These are phyloP conservation scores for Pseudopithomyces chartarum DNA, from an alignment of 2,329 filamentous ascomycete genomes.

Conservation along the genomic window DNA sequence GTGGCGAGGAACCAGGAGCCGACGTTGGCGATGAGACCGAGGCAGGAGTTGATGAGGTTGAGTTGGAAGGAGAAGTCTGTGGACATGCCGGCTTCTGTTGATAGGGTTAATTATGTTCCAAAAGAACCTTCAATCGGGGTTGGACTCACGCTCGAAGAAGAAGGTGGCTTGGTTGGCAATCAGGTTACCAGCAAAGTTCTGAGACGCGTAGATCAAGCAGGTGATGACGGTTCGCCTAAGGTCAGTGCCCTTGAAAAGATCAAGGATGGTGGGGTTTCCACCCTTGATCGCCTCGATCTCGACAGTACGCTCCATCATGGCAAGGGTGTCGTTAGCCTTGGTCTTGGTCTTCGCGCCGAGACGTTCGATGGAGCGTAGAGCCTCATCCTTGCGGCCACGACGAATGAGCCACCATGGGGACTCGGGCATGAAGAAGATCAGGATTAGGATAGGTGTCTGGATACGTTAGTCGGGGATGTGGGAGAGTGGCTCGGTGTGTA, in stretches of 20 bases:
- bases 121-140: neutral
- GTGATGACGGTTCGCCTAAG: constrained; percentile 59
- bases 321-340: constrained; percentile 52
- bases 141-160: constrained; percentile 60
- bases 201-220: constrained; percentile 61
- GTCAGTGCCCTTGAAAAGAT: constrained; percentile 61
- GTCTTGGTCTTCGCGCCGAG: constrained; percentile 52
- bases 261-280: constrained; percentile 54
- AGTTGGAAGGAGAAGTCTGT: constrained; percentile 63
- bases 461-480: constrained; percentile 67
- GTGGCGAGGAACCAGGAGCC: constrained; percentile 69
- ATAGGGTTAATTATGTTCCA: constrained; percentile 15
- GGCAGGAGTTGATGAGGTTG: constrained; percentile 67
- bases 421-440: constrained; percentile 53
- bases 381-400: constrained; percentile 46
- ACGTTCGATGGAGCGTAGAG: constrained; percentile 54
- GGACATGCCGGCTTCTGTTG: constrained; percentile 63
- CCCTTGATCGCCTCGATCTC: constrained; percentile 55
- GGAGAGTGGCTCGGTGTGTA: neutral
- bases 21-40: constrained; percentile 65
- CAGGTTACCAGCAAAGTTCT: constrained; percentile 65
- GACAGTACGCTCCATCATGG: constrained; percentile 63
- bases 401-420: constrained; percentile 48
- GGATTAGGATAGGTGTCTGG: constrained; percentile 48
- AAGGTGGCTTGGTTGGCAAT: constrained; percentile 67